These are phyloP conservation scores for Cryptosporidium muris DNA, from an alignment of 169 alveolate species.

Conservation along the genomic window DNA sequence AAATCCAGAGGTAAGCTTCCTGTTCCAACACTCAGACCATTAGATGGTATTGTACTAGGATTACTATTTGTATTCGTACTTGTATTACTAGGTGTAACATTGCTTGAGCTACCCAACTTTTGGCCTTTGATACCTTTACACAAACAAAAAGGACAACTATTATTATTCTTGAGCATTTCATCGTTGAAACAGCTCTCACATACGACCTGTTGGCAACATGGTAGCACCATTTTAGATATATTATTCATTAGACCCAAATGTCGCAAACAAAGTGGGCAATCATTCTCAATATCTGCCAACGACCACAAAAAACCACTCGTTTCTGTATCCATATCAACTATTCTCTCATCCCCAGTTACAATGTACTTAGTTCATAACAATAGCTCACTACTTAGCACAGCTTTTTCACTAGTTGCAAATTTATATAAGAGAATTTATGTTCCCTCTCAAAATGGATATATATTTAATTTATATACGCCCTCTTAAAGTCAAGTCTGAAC, in stretches of 20 bases:
- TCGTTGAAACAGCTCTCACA: slow-evolving; percentile 65
- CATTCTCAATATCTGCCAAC: slow-evolving; percentile 68
- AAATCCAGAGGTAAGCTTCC: slow-evolving; percentile 56
- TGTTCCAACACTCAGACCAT: slow-evolving; percentile 36
- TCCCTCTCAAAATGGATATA: slow-evolving; percentile 51
- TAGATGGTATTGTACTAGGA: not conserved
- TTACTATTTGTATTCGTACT: slow-evolving; percentile 6
- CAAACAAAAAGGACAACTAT: slow-evolving; percentile 71
- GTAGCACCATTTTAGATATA: slow-evolving; percentile 48
- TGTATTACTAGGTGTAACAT: slow-evolving; percentile 32
- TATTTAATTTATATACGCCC: slow-evolving; percentile 12
- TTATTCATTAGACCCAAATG: slow-evolving; percentile 41
- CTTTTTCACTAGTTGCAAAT: too few relatives aligned
- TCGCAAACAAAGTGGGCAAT: slow-evolving; percentile 69
- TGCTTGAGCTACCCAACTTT: slow-evolving; percentile 13
- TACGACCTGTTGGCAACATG: slow-evolving; percentile 65
- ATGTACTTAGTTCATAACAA: slow-evolving; percentile 5
- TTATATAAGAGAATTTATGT: not conserved
- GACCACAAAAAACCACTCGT: slow-evolving; percentile 68
- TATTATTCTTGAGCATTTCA: slow-evolving; percentile 49
- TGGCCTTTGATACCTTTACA: slow-evolving; percentile 62
- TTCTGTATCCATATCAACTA: slow-evolving; percentile 65
- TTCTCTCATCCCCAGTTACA: slow-evolving; percentile 71
- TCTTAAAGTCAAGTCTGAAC: slow-evolving; percentile 71
- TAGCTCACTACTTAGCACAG: too few relatives aligned